Conservation (phyloP, 2,329 filamentous ascomycete species). For the Zymoseptoria tritici region DNA sequence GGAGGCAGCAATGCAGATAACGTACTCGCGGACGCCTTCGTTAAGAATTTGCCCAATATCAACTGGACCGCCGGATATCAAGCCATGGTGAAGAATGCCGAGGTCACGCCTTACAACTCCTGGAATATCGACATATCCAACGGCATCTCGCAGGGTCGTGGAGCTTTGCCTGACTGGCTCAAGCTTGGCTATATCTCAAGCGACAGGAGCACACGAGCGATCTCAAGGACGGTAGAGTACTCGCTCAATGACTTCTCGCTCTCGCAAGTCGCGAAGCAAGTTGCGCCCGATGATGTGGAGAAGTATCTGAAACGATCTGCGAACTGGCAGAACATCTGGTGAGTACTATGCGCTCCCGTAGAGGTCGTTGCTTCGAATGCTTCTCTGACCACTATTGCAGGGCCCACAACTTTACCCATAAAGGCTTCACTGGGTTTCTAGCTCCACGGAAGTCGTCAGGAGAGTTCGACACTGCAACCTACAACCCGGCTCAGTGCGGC, state of each 20-base stretch:
- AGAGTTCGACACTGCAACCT: slow-evolving; percentile 27
- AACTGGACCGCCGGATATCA: slow-evolving; percentile 30
- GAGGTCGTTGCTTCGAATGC: too few species aligned
- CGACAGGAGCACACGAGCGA: slow-evolving; percentile 30
- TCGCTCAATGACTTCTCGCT: slow-evolving; percentile 39
- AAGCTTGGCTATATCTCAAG: slow-evolving; percentile 34
- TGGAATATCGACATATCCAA: slow-evolving; percentile 27
- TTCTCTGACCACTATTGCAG: neutral
- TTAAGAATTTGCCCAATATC: slow-evolving; percentile 27
- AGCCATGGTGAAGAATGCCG: slow-evolving; percentile 31
- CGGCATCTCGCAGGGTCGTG: slow-evolving; percentile 37
- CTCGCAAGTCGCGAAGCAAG: slow-evolving; percentile 34
- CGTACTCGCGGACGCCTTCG: slow-evolving; percentile 29
- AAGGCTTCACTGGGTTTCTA: slow-evolving; percentile 30
- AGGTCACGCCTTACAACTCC: slow-evolving; percentile 25
- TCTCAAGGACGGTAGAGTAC: slow-evolving; percentile 39
- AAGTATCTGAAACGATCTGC: slow-evolving; percentile 33
- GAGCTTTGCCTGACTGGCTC: slow-evolving; percentile 39
- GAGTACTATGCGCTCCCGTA: neutral
- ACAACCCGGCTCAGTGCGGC: slow-evolving; percentile 37
- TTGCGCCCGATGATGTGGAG: slow-evolving; percentile 34
- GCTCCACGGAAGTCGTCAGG: slow-evolving; percentile 23
- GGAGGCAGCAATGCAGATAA: slow-evolving; percentile 32
- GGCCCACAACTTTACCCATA: slow-evolving; percentile 29
- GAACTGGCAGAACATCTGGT: slow-evolving; percentile 39